phyloP scores from a whole-genome alignment of 805 yeast genomes.

The Wickerhamomyces bisporus region DNA sequence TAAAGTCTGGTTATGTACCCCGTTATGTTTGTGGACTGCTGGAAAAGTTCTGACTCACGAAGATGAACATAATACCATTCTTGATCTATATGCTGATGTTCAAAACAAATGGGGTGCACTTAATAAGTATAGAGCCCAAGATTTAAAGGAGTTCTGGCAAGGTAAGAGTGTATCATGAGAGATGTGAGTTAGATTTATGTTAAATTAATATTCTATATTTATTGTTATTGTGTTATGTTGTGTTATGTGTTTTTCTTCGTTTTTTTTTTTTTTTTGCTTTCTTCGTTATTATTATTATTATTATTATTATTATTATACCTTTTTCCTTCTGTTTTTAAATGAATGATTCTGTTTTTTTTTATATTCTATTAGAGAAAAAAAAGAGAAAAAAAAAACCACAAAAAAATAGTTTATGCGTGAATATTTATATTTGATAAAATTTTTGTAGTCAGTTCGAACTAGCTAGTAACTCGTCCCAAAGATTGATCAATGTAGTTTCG shows the following conservation, averaged over 20 bases:
- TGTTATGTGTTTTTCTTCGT: not conserved
- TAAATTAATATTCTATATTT: too few species aligned
- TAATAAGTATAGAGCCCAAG: constrained; percentile 15
- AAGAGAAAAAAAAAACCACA: too few species aligned
- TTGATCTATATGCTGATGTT: constrained; percentile 18
- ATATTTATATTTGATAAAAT: too few species aligned
- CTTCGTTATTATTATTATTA: not conserved
- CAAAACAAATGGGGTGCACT: constrained; percentile 18
- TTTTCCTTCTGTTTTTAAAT: too few species aligned
- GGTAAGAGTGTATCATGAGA: constrained; percentile 9
- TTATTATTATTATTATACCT: not conserved
- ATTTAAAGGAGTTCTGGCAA: constrained; percentile 25
- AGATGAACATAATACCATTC: constrained; percentile 21
- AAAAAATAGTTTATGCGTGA: too few species aligned
- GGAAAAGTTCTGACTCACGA: constrained; percentile 22
- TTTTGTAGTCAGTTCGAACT: not conserved
- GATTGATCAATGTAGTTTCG: constrained; percentile 18
- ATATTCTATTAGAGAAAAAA: too few species aligned
- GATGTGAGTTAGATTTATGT: too few species aligned
- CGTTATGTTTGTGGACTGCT: constrained; percentile 16
- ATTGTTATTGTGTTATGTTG: not conserved
- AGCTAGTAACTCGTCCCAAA: constrained; percentile 25
- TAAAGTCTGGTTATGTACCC: constrained; percentile 1
- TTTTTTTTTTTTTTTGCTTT: not conserved
- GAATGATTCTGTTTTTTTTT: too few species aligned